phyloP scores from a whole-genome alignment of 805 yeast genomes.

The Pichia ethanolica region DNA sequence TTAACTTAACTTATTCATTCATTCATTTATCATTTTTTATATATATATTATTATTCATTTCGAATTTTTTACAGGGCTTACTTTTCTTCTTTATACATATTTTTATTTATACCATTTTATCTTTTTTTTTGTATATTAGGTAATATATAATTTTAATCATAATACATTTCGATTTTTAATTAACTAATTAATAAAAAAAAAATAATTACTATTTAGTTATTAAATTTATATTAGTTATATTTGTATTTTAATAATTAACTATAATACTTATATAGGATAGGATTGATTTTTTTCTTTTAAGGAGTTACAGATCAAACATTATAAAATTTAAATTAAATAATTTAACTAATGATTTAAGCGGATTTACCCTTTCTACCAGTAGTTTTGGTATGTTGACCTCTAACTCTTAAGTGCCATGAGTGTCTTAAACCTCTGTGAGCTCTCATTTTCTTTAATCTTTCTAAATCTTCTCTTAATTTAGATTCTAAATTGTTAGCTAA shows the following conservation, averaged over 20 bases:
- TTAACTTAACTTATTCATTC: neutral
- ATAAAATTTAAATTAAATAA: too few relatives aligned
- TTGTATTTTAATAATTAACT: neutral
- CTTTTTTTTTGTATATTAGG: neutral
- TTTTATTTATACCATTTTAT: neutral
- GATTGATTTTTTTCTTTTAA: neutral
- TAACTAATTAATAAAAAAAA: too few relatives aligned
- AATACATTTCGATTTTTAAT: too few relatives aligned
- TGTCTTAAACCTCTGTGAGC: constrained; percentile 99
- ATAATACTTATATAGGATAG: neutral
- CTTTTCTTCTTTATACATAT: neutral
- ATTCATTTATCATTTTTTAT: neutral
- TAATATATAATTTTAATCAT: neutral
- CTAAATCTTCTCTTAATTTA: constrained; percentile 99
- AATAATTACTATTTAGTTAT: too few relatives aligned
- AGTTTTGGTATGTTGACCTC: constrained; percentile 99
- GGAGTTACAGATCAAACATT: constrained; percentile 1
- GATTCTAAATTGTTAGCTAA: constrained; percentile 98
- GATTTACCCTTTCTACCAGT: constrained; percentile 91
- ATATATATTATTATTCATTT: neutral
- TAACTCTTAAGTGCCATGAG: constrained; percentile 99
- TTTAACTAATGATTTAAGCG: constrained; percentile 16
- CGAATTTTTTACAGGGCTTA: neutral
- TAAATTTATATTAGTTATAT: neutral
- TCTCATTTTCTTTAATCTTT: constrained; percentile 99